Base-by-base conservation (phyloP, 2,329 filamentous ascomycete genomes). In the Drechslerella stenobrocha region DNA sequence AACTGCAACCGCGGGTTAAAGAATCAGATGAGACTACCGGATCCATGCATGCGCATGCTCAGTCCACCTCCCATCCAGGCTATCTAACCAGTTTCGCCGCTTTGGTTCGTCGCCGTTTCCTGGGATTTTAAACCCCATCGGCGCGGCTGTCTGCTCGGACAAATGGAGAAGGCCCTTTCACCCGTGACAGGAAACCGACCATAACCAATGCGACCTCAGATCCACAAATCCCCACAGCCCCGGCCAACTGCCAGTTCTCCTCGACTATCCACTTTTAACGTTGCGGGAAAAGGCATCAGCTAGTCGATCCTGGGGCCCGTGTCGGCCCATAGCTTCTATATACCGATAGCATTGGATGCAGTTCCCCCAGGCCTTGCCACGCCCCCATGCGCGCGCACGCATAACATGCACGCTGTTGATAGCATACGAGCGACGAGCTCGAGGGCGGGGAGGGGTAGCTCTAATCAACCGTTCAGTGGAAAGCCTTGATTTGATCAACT, bases 81-180 rank as follows among this genome's bases (percentile, higher is more conserved):
- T 7, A 23, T 50, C 37, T 52, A 42, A 18, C 37, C 9, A 11
- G 15, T 37, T 64, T 45, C 44, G 55, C 58, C 58, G 44, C 44
- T 22, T 23, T 34, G 52, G 45, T 50, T 42, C 45, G 48, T 32
- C 20, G 28, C 28, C 28, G 45, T 64, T 52, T 52, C 45, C 35
- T 18, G 20, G 24, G 34, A 48, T 64, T 52, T 53, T 56, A 64
- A 57, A 24, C 24, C 37, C 26, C 23, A 23, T 44, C 8, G 44
- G 20, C 48, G n/a, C 7, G 5, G n/a, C 11, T 15, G 8, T 15
- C 13, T 7, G 15, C 15, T 53, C 63, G 63, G 63, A 67, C 63
- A 55, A 67, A 67, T 51, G 63, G 63, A 67, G 63, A 22, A 50
- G n/a, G 37, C 15, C 63, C 63, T 55, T 67, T 67, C 63, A 67